Evolutionary conservation across 2,329 filamentous ascomycete genomes (phyloP).

Genomic region (Coleophoma eucalyptorum): DNA sequence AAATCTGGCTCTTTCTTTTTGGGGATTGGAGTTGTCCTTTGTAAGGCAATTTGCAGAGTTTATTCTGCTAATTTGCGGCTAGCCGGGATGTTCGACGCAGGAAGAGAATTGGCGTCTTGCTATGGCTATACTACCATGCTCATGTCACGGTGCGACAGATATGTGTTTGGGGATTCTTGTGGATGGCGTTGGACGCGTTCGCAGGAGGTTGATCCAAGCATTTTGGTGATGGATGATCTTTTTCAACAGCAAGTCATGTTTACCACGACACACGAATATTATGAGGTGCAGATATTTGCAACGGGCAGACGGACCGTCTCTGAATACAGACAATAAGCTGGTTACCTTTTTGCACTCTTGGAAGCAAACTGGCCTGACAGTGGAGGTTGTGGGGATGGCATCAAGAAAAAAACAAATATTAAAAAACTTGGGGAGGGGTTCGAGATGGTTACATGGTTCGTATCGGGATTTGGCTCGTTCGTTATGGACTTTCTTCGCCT

Average conservation of each 20-base stretch:
- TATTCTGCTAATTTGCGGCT: neutral
- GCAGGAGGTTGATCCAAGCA: too few species aligned
- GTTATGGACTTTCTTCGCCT: conserved; percentile 4
- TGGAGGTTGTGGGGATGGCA: conserved; percentile 12
- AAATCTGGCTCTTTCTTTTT: conserved; percentile 12
- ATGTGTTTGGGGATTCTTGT: too few species aligned
- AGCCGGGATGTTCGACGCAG: neutral
- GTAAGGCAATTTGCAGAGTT: neutral
- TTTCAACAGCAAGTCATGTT: too few species aligned
- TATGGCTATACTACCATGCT: conserved; percentile 5
- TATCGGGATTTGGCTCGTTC: conserved; percentile 20
- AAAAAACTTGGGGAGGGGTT: conserved; percentile 16
- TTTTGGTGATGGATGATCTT: too few species aligned
- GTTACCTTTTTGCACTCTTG: neutral
- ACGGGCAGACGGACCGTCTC: too few species aligned
- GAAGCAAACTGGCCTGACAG: too few species aligned
- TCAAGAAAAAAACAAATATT: conserved; percentile 11
- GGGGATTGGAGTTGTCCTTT: neutral
- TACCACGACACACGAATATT: too few species aligned
- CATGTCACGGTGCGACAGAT: too few species aligned
- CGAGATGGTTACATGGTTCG: conserved; percentile 10
- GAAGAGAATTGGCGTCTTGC: conserved; percentile 4
- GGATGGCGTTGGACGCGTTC: too few species aligned
- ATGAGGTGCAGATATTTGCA: too few species aligned
- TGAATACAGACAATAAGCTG: neutral